These are phyloP conservation scores for Chlorella sp. DNA, from an alignment of 139 green algal genomes.

Conservation along the genomic window DNA sequence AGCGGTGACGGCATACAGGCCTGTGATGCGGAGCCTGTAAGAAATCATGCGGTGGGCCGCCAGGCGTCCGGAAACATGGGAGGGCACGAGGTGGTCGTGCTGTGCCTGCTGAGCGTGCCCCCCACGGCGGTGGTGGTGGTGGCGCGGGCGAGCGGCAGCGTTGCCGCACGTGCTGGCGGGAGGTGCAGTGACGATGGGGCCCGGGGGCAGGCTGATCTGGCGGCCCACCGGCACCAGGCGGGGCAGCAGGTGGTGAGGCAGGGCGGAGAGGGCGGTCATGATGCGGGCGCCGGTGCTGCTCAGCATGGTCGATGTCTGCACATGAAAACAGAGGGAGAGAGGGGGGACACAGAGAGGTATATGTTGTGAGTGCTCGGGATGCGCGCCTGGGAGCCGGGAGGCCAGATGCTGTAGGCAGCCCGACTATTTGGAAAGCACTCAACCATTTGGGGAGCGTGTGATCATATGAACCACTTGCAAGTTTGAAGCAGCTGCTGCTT, in stretches of 20 bases:
- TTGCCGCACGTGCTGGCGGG: too few relatives aligned
- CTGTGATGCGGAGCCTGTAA: conserved; percentile 12
- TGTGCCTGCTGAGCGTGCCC: not conserved
- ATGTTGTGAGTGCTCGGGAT: not conserved
- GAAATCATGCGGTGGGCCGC: conserved; percentile 22
- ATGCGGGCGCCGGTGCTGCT: not conserved
- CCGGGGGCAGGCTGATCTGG: conserved; percentile 22
- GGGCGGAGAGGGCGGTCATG: not conserved
- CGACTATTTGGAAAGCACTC: too few relatives aligned
- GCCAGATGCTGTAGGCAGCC: not conserved
- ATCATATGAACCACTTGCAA: too few relatives aligned
- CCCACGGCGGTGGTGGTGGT: not conserved
- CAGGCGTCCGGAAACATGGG: conserved; percentile 1
- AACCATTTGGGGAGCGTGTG: too few relatives aligned
- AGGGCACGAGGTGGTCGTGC: conserved; percentile 16
- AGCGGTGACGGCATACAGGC: not conserved
- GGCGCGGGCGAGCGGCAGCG: too few relatives aligned
- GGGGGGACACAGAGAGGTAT: not conserved
- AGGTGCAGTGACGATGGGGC: not conserved
- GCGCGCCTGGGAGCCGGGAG: not conserved
- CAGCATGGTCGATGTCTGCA: not conserved
- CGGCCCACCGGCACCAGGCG: conserved; percentile 2
- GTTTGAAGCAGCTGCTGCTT: not conserved
- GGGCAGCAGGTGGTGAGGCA: conserved; percentile 18
- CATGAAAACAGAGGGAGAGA: not conserved